Evolutionary conservation across 345 rosid species (phyloP).

Genomic region (Arabidopsis thaliana): TAIR10.1 NC_003070.9:29163501-29164000

Average conservation of each 20-base stretch:
- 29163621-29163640: background rate
- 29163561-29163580: background rate
- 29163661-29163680: background rate
- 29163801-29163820: constrained; percentile 18
- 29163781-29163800: background rate
- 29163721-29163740: background rate
- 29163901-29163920: constrained; percentile 39
- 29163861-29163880: constrained; percentile 28
- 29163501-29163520: background rate
- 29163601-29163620: background rate
- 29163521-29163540: background rate
- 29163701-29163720: background rate
- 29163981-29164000: constrained; percentile 40
- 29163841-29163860: constrained; percentile 20
- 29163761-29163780: background rate
- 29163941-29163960: background rate
- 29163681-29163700: background rate
- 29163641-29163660: background rate
- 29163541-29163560: background rate
- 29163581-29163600: background rate
- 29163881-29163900: constrained; percentile 44
- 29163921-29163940: background rate
- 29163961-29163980: constrained; percentile 23
- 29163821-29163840: constrained; percentile 17
- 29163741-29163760: background rate